A percentile compares a stretch with the other conserved stretches of the same genome.
phyloP scores from a whole-genome alignment of 495 filamentous ascomycete species.

The Penicillium coprophilum region DNA sequence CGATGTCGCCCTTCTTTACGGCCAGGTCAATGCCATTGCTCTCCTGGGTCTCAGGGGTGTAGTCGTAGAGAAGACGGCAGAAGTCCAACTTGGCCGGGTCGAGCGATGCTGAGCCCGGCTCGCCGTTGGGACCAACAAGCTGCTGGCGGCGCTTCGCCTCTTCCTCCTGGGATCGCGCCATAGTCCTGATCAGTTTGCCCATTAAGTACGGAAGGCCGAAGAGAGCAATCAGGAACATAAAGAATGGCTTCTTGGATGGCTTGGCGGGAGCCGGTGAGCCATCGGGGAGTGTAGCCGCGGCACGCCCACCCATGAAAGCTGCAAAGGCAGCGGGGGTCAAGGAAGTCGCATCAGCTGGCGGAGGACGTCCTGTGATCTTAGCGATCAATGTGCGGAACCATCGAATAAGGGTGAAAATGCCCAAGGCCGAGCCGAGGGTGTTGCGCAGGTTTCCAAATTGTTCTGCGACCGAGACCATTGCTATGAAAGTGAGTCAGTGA shows the following conservation, averaged over 20 bases:
- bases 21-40: conserved; percentile 78
- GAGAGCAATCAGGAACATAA: conserved; percentile 92
- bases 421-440: conserved; percentile 91
- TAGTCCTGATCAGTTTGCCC: conserved; percentile 83
- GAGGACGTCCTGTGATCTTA: conserved; percentile 90
- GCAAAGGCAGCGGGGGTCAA: conserved; percentile 90
- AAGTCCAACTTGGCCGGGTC: conserved; percentile 92
- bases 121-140: conserved; percentile 52
- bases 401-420: conserved; percentile 92
- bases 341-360: conserved; percentile 78
- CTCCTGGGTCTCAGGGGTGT: conserved; percentile 69
- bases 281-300: conserved; percentile 52
- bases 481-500: conserved; percentile 46
- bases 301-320: conserved; percentile 63
- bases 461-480: conserved; percentile 97
- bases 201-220: conserved; percentile 96
- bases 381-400: conserved; percentile 90
- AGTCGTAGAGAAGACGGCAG: conserved; percentile 92
- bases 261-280: conserved; percentile 57
- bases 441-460: conserved; percentile 91
- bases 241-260: conserved; percentile 88
- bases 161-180: conserved; percentile 81
- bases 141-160: conserved; percentile 62
- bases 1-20: conserved; percentile 92
- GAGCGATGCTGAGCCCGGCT: conserved; percentile 51